A percentile compares a stretch with the other conserved stretches of the same genome.
phyloP scores from a whole-genome alignment of 1,139 yeast genomes.

The Pichia sp. region DNA sequence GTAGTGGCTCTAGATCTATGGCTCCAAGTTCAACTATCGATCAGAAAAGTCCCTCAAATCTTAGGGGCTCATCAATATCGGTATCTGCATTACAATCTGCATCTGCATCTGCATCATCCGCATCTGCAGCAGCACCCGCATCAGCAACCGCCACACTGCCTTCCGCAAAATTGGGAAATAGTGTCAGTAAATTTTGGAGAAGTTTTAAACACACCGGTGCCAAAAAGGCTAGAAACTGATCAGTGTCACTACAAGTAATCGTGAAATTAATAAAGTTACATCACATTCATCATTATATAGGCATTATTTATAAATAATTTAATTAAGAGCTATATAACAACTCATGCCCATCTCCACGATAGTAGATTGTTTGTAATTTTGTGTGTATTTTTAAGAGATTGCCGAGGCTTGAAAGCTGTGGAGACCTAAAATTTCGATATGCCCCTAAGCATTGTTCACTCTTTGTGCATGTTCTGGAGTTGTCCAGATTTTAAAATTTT shows the following conservation, averaged over 20 bases:
- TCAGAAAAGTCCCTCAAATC: neutral
- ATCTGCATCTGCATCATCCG: neutral
- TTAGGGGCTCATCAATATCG: neutral
- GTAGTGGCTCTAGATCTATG: neutral
- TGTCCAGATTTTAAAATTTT: conserved; percentile 54
- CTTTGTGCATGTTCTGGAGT: conserved; percentile 23
- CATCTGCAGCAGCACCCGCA: neutral
- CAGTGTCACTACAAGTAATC: neutral
- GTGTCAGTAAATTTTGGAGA: conserved; percentile 14
- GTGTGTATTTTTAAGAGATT: too few species aligned
- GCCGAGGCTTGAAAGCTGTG: too few species aligned
- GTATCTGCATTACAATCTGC: neutral
- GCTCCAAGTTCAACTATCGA: conserved; percentile 2
- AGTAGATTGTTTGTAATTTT: too few species aligned
- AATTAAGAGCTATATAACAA: neutral
- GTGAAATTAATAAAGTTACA: neutral
- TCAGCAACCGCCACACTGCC: conserved; percentile 1
- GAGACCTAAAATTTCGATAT: too few species aligned
- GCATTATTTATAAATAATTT: neutral
- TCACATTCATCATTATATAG: neutral
- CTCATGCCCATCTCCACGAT: too few species aligned
- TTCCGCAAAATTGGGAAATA: neutral
- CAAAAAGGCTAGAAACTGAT: neutral
- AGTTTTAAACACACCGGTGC: conserved; percentile 5
- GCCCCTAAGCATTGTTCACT: neutral